These are phyloP conservation scores for Fistulinella cinereoalba DNA, from an alignment of 1,284 basidiomycete species.

Conservation along the genomic window DNA sequence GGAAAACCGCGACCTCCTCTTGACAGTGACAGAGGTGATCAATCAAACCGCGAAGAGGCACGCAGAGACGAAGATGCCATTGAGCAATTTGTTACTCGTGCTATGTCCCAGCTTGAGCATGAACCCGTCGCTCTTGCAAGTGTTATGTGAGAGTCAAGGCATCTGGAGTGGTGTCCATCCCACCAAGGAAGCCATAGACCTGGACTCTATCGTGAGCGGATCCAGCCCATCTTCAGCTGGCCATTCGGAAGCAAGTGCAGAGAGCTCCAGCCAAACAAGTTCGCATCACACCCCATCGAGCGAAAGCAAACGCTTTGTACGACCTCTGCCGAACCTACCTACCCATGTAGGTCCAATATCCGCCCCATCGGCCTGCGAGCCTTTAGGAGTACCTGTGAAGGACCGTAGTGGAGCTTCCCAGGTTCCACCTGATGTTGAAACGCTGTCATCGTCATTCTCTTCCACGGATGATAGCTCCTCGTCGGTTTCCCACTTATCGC, in stretches of 20 bases:
- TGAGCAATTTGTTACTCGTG: slow-evolving; percentile 76
- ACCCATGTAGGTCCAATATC: slow-evolving; percentile 4
- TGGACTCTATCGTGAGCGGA: slow-evolving; percentile 6
- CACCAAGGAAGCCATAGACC: slow-evolving; percentile 6
- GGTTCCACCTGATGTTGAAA: slow-evolving; percentile 19
- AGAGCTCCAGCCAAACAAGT: not conserved
- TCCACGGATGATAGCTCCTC: slow-evolving; percentile 32
- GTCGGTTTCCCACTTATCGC: slow-evolving; percentile 30
- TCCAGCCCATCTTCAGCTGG: not conserved
- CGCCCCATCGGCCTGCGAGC: slow-evolving; percentile 3
- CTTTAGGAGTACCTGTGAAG: slow-evolving; percentile 6
- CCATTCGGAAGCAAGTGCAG: not conserved
- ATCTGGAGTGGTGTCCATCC: slow-evolving; percentile 52
- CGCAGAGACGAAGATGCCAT: slow-evolving; percentile 78
- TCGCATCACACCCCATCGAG: slow-evolving; percentile 1
- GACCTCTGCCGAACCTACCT: slow-evolving; percentile 31
- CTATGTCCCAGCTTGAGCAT: slow-evolving; percentile 81
- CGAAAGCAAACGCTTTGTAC: slow-evolving; percentile 20
- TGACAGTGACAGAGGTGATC: slow-evolving; percentile 72
- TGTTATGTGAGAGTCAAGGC: slow-evolving; percentile 66
- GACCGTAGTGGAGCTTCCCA: slow-evolving; percentile 2
- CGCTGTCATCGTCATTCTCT: slow-evolving; percentile 24
- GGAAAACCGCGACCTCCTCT: slow-evolving; percentile 71
- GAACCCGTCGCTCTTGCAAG: slow-evolving; percentile 69
- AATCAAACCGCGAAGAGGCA: slow-evolving; percentile 59